A percentile compares a stretch with the other conserved stretches of the same genome.
phyloP scores from a whole-genome alignment of 2,329 filamentous ascomycete genomes.

The Emergomyces orientalis region DNA sequence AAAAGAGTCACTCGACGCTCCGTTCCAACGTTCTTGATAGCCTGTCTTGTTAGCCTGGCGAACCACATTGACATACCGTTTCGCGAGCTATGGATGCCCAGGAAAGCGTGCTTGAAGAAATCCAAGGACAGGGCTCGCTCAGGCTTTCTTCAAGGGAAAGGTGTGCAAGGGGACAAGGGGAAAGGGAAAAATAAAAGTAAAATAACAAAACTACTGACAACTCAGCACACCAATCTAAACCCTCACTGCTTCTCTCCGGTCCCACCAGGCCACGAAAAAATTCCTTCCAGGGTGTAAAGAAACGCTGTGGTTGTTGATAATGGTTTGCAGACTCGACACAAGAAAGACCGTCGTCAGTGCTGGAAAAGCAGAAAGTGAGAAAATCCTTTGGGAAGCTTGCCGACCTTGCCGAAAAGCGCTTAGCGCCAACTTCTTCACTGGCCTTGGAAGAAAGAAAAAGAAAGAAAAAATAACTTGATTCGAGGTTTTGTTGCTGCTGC shows the following conservation, averaged over 20 bases:
- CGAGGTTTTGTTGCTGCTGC: neutral
- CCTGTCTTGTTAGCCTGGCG: neutral
- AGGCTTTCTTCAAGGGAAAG: too few species aligned
- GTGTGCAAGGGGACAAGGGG: neutral
- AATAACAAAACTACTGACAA: neutral
- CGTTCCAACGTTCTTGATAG: neutral
- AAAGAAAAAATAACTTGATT: too few species aligned
- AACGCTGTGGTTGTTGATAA: neutral
- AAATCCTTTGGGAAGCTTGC: conserved; percentile 15
- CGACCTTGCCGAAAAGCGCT: conserved; percentile 13
- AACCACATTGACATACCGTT: neutral
- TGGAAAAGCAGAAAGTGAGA: conserved; percentile 8
- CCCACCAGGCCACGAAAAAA: conserved; percentile 14
- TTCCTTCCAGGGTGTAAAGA: conserved; percentile 8
- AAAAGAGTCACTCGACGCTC: neutral
- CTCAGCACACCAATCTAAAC: conserved; percentile 13
- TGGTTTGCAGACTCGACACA: neutral
- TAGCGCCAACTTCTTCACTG: neutral
- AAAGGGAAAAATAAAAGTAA: too few species aligned
- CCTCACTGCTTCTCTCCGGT: conserved; percentile 15
- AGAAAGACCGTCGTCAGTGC: neutral
- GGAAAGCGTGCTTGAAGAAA: neutral
- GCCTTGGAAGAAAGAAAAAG: too few species aligned
- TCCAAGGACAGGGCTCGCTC: neutral
- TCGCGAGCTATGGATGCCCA: neutral